Conservation (phyloP, 1,284 basidiomycete genomes). For the Ganoderma leucocontextum region DNA sequence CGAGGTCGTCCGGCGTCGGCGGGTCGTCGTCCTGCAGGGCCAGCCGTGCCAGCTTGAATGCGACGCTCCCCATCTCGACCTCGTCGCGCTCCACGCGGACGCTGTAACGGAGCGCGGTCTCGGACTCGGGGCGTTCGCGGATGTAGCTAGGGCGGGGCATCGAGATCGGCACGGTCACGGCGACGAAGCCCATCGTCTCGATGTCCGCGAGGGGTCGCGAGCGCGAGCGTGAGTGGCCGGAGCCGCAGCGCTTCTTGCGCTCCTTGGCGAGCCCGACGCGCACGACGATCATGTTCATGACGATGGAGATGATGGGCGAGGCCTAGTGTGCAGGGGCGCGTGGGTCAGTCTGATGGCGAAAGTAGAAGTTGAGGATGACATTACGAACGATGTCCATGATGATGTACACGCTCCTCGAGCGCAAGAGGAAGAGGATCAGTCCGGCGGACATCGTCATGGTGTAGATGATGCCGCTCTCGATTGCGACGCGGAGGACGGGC, state of each 20-base stretch:
- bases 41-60: neutral
- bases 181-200: neutral
- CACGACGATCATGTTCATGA: slow-evolving; percentile 42
- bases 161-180: neutral
- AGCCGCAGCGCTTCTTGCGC: slow-evolving; percentile 14
- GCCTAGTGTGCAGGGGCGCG: slow-evolving; percentile 21
- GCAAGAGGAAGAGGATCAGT: slow-evolving; percentile 40
- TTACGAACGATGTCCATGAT: slow-evolving; percentile 42
- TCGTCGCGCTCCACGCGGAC: neutral
- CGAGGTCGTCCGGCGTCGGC: neutral
- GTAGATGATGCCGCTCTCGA: slow-evolving; percentile 44
- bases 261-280: slow-evolving; percentile 34
- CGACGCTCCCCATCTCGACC: neutral
- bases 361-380: neutral
- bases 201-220: neutral
- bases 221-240: neutral
- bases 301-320: slow-evolving; percentile 43
- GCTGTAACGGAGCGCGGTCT: neutral
- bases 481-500: slow-evolving; percentile 39
- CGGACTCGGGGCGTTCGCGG: slow-evolving; percentile 4
- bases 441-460: slow-evolving; percentile 41
- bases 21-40: slow-evolving; percentile 4
- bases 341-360: neutral
- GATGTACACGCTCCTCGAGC: slow-evolving; percentile 40
- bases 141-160: neutral